Conservation (phyloP, 1,139 yeast genomes). For the Diutina rugosa region DNA sequence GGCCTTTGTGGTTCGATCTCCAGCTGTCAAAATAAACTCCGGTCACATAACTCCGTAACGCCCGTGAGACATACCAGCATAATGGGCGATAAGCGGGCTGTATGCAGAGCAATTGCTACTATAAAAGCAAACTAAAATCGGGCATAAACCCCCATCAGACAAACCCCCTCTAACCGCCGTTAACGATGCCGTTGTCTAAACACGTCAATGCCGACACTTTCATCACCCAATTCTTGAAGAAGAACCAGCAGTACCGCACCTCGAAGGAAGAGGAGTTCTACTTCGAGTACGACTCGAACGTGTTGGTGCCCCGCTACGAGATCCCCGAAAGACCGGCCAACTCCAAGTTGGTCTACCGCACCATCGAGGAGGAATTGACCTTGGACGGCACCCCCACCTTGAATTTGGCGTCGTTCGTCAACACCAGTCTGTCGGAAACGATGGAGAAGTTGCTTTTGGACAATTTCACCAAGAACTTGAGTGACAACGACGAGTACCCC, state of each 20-base stretch:
- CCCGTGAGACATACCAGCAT: background rate
- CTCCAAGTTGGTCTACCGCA: conserved; percentile 40
- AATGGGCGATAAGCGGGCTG: background rate
- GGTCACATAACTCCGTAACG: background rate
- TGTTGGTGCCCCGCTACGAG: conserved; percentile 32
- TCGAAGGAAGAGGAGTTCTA: conserved; percentile 18
- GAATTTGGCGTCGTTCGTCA: conserved; percentile 83
- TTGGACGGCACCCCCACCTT: conserved; percentile 78
- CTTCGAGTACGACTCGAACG: conserved; percentile 20
- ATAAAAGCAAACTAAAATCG: background rate
- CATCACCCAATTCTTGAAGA: conserved; percentile 17
- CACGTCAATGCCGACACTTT: conserved; percentile 26
- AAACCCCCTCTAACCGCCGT: background rate
- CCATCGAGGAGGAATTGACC: conserved; percentile 60
- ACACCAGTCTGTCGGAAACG: conserved; percentile 48
- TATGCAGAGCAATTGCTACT: background rate
- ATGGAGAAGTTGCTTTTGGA: conserved; percentile 40
- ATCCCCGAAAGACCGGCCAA: conserved; percentile 48
- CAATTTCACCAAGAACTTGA: conserved; percentile 75
- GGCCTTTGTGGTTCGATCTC: background rate
- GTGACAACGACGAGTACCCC: conserved; percentile 91
- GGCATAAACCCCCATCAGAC: background rate
- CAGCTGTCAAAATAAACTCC: background rate
- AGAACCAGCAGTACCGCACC: conserved; percentile 13
- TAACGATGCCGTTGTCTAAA: conserved; percentile 26